These are phyloP conservation scores for Colletotrichum echinochloae DNA, from an alignment of 2,329 filamentous ascomycete genomes.

Conservation along the genomic window DNA sequence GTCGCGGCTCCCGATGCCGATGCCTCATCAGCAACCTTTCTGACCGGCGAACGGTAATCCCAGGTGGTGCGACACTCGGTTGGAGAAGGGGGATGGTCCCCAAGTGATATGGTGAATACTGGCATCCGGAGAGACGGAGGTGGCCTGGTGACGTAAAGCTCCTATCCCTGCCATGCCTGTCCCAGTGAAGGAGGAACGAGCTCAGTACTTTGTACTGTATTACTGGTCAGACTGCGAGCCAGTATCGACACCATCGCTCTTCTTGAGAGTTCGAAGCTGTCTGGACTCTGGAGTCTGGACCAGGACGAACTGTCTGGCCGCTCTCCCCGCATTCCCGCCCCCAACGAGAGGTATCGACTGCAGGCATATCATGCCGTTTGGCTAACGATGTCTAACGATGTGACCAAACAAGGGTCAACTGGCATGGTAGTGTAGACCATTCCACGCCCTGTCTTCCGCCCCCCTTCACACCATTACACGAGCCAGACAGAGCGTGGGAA, in stretches of 20 bases:
- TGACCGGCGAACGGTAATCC: neutral
- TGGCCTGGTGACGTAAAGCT: conserved; percentile 34
- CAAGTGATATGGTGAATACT: conserved; percentile 16
- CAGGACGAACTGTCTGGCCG: neutral
- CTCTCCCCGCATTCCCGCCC: conserved; percentile 33
- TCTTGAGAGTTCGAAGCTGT: neutral
- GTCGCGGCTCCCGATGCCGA: neutral
- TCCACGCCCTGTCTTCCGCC: conserved; percentile 2
- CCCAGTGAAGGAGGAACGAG: conserved; percentile 18
- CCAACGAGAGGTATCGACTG: conserved; percentile 19
- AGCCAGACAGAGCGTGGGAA: neutral
- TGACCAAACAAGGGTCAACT: conserved; percentile 10
- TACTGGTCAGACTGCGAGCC: neutral
- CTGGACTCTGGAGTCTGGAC: no score
- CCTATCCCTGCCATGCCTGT: conserved; percentile 33
- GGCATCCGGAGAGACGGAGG: neutral
- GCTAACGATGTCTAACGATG: conserved; percentile 2
- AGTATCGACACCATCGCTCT: neutral
- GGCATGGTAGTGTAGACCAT: conserved; percentile 7
- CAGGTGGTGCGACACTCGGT: conserved; percentile 11
- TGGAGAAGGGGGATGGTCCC: conserved; percentile 18
- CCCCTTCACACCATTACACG: conserved; percentile 11
- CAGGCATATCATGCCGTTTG: conserved; percentile 13
- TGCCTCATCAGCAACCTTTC: conserved; percentile 25
- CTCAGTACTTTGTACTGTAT: no score